Evolutionary conservation across 1,284 basidiomycete genomes (phyloP), one percentile per base, ranked within the genome.

Genomic region (Gomphus bonarii): DNA sequence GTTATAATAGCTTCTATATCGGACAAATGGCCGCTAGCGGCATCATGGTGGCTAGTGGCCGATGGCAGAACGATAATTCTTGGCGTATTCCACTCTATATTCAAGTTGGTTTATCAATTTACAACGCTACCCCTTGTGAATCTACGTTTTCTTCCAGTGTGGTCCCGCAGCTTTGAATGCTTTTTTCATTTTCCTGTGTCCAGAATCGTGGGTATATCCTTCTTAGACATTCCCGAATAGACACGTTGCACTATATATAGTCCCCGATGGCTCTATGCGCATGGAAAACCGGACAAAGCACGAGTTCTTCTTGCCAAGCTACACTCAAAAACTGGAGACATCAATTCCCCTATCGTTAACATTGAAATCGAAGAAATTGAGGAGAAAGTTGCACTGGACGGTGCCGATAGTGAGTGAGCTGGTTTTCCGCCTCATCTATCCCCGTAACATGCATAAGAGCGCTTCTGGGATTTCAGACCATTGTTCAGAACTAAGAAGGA

Each of bases 381-480:
- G 58, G 77, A 77, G 65, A 73, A 73, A 60, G 74, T 80, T 57
- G 61, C 67, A 28, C 60, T 77, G 22, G 71, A 73, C 54, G 75
- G 61, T 18, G 54, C 56, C 22, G 61, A 61, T 50, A 60, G 54
- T 50, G 49, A 20, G 40, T n/a, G 16, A 22, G n/a, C 12, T 28
- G 14, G 3, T 40, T 46, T 25, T 48, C 2, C 20, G 10, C 20
- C 6, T 8, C 10, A 22, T 20, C n/a, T 7, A 25, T 25, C 4
- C 22, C 20, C 42, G 1, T 44, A 12, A 44, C 42, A 22, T 59
- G 18, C 18, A 11, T 14, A 22, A 77, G 75, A 76, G 59, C 64
- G 63, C 18, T 80, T 73, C 72, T 81, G 78, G 78, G 78, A 81
- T 63, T 80, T 78, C 69, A 67, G 77, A 25, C 72, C 75, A 3